Evolutionary conservation across 352 stramenopile species (phyloP).

Genomic region (Lagenidium giganteum): DNA sequence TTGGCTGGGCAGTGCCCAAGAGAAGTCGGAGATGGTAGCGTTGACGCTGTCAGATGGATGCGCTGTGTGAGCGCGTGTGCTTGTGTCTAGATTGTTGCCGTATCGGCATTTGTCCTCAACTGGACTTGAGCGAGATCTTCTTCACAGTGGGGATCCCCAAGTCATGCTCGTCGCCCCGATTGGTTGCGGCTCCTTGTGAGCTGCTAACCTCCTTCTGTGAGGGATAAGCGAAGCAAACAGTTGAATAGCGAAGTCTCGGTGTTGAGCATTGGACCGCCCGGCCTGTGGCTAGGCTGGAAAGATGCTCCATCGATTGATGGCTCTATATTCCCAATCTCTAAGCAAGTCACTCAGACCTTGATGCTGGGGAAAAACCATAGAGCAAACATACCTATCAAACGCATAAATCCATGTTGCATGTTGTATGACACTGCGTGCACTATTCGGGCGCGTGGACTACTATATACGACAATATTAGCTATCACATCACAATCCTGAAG

Average conservation of each 20-base stretch:
- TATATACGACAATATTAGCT: no score
- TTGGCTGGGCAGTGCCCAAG: no score
- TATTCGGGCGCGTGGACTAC: no score
- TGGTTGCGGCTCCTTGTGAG: constrained; percentile 10
- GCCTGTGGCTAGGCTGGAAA: constrained; percentile 48
- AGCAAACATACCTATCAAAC: constrained; percentile 71
- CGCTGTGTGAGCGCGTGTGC: no score
- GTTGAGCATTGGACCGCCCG: constrained; percentile 81
- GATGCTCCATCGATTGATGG: constrained; percentile 85
- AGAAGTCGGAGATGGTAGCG: no score
- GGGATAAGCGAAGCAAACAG: constrained; percentile 88
- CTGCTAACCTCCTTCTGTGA: constrained; percentile 45
- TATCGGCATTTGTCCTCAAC: no score
- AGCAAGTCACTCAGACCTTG: constrained; percentile 82
- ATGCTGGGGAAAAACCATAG: constrained; percentile 90
- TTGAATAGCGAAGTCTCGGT: constrained; percentile 87
- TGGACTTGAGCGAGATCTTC: constrained; percentile 76
- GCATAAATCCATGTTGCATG: no score
- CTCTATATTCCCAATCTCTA: constrained; percentile 91
- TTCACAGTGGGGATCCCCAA: constrained; percentile 86
- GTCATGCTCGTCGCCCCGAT: constrained; percentile 78
- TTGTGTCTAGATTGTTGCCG: no score
- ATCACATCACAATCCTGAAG: no score
- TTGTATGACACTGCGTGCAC: no score
- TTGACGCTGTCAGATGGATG: no score